Base-by-base conservation (phyloP, 2,329 filamentous ascomycete species). In the Cytospora piceicola region DNA sequence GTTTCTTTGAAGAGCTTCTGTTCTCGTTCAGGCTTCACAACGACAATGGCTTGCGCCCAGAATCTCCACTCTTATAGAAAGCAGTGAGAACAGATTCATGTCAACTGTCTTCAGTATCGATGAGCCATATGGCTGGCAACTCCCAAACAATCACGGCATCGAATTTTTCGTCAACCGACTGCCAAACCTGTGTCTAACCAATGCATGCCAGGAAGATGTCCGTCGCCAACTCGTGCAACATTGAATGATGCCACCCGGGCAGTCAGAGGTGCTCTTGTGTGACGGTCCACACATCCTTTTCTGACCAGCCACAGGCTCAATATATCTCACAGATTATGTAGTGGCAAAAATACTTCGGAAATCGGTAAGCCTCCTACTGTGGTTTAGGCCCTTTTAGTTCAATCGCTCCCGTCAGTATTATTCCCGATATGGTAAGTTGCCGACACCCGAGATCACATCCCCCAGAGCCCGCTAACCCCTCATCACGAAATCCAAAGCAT, bases 281-380 rank as follows among this genome's bases (percentile, higher is more conserved):
- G 15, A 54, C 27, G 3, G n/a, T n/a, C 12, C 6, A 53, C 29
- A 30, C 24, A 1, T 22, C 29, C 24, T 27, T 53, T 17, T 53
- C 51, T 20, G 3, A 53, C 24, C 27, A 53, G 51, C 27, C 51
- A 15, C 51, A 27, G 11, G 9, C 32, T 39, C 17, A 27, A 12
- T 56, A 29, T n/a, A 36, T 22, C 54, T 20, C 11, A 9, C 11
- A 20, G 7, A 49, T 36, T 17, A 14, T 24, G 30, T 4, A 24
- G 59, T 61, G 59, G 34, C 24, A 32, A 61, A 46, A 46, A 55
- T 30, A 34, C n/a, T 24, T 62, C 60, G 60, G 60, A 51, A 62
- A 14, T 62, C 60, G 60, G 52, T 62, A 12, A 20, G 22, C n/a
- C 2, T 36, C 34, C 34, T 4, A 36, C 5, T 29, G 27, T 29